Evolutionary conservation across 2,329 filamentous ascomycete genomes (phyloP).

Genomic region (Ophiostoma ulmi): DNA sequence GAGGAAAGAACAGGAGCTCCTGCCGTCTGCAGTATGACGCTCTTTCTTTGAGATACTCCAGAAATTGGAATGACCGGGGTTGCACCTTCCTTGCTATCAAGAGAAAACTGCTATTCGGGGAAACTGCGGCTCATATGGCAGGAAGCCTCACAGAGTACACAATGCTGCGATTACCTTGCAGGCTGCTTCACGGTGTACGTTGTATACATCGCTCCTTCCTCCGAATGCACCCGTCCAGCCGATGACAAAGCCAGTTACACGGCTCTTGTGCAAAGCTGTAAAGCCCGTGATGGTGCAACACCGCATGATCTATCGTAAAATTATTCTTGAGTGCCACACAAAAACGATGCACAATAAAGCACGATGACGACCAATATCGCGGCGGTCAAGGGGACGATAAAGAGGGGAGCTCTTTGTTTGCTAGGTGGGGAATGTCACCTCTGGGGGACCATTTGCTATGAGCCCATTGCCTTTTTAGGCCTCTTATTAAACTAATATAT

Average conservation of each 20-base stretch:
- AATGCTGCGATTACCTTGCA: too few species aligned
- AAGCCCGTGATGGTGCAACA: background rate
- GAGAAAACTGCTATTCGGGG: too few species aligned
- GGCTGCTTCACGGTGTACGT: background rate
- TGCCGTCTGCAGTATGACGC: background rate
- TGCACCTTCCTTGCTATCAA: background rate
- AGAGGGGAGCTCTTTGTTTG: slow-evolving; percentile 20
- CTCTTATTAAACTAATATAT: background rate
- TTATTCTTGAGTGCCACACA: background rate
- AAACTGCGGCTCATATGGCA: too few species aligned
- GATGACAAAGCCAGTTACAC: background rate
- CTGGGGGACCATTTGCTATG: background rate
- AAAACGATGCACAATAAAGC: background rate
- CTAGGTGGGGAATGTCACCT: slow-evolving; percentile 13
- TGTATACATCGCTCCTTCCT: background rate
- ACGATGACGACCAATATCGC: background rate
- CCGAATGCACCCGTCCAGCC: background rate
- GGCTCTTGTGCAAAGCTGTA: background rate
- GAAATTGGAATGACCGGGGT: background rate
- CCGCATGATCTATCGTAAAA: background rate
- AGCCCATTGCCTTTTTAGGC: background rate
- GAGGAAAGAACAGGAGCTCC: background rate
- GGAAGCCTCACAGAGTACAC: too few species aligned
- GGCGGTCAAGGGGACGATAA: background rate
- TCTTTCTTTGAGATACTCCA: background rate